Evolutionary conservation across 495 filamentous ascomycete genomes (phyloP).

Genomic region (Trichoderma asperelloides): DNA sequence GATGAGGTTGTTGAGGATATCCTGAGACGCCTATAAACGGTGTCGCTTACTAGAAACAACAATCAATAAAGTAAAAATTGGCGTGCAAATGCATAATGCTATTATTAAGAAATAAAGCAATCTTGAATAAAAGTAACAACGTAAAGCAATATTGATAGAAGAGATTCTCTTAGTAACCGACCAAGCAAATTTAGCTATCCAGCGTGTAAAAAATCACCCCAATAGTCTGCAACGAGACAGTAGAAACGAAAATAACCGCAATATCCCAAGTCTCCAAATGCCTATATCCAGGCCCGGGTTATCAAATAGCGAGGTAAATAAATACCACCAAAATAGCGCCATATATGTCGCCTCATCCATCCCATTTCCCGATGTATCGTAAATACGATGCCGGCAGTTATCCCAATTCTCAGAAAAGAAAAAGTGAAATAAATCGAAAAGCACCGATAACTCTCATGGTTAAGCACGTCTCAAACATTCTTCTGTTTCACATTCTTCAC

Average conservation of each 20-base stretch:
- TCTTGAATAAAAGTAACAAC: background rate
- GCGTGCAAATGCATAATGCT: background rate
- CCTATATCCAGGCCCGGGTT: background rate
- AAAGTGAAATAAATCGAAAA: background rate
- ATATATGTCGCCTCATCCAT: background rate
- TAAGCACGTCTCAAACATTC: background rate
- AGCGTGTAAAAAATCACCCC: background rate
- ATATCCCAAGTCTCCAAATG: background rate
- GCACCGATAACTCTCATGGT: background rate
- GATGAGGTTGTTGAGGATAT: slow-evolving; percentile 87
- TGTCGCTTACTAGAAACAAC: background rate
- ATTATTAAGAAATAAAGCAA: background rate
- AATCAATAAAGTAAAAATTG: background rate
- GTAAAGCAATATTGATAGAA: background rate
- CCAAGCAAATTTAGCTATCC: background rate
- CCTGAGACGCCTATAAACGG: slow-evolving; percentile 62
- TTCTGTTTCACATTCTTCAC: background rate
- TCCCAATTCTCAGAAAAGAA: background rate
- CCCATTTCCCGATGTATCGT: background rate
- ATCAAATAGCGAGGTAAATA: background rate
- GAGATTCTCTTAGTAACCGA: background rate
- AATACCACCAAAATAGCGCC: background rate
- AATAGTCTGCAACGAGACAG: background rate
- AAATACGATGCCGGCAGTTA: background rate
- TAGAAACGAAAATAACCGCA: background rate